Conservation (phyloP, 768 basidiomycete genomes). For the Serendipita indica region DNA sequence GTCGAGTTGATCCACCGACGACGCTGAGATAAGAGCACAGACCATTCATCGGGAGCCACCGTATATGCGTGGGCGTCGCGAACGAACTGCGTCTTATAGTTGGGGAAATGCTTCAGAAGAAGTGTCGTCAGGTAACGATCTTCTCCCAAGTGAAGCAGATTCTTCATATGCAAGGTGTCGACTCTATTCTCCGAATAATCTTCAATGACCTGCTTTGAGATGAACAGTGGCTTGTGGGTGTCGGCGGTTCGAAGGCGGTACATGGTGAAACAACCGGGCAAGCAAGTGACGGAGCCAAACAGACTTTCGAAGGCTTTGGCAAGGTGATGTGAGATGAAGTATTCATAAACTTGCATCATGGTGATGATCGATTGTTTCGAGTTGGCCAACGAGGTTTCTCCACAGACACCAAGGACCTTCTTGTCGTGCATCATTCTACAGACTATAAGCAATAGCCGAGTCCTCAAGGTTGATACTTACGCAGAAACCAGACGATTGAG, state of each 20-base stretch:
- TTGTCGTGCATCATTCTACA: constrained; percentile 91
- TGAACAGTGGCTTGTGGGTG: constrained; percentile 85
- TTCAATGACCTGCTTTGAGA: constrained; percentile 76
- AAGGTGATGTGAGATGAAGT: constrained; percentile 98
- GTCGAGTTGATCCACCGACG: constrained; percentile 99
- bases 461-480: constrained; percentile 33
- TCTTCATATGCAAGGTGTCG: constrained; percentile 98
- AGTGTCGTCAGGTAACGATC: constrained; percentile 97
- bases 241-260: constrained; percentile 91
- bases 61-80: constrained; percentile 90
- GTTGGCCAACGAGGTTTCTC: constrained; percentile 86
- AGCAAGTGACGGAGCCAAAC: constrained; percentile 95
- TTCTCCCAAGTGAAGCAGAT: constrained; percentile 91
- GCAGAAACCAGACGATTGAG: constrained; percentile 86
- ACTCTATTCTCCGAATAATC: constrained; percentile 95
- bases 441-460: background rate
- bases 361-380: constrained; percentile 90
- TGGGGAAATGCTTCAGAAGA: constrained; percentile 87
- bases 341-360: constrained; percentile 99
- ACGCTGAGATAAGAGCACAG: constrained; percentile 84
- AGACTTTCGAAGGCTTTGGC: constrained; percentile 95
- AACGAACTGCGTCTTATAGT: constrained; percentile 88
- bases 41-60: constrained; percentile 92
- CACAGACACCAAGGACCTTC: constrained; percentile 85
- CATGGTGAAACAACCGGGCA: constrained; percentile 97